These are phyloP conservation scores for Phytophthora idaei DNA, from an alignment of 352 stramenopile species.

Conservation along the genomic window DNA sequence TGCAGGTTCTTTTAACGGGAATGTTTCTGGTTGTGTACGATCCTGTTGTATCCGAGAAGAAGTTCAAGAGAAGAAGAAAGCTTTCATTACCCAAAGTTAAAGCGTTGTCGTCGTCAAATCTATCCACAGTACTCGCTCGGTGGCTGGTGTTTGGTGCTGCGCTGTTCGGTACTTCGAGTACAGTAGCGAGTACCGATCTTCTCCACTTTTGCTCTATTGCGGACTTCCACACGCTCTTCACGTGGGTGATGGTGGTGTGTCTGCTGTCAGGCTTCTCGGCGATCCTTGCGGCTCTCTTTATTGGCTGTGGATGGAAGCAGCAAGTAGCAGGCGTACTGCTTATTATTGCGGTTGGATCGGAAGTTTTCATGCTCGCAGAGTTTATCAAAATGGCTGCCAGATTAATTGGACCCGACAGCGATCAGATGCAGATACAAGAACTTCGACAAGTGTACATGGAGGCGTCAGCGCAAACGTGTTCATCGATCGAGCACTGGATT, in stretches of 20 bases:
- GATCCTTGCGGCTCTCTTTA: constrained; percentile 19
- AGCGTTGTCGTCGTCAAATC: not conserved
- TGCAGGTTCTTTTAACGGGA: constrained; percentile 28
- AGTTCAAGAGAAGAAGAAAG: constrained; percentile 16
- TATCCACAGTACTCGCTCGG: constrained; percentile 10
- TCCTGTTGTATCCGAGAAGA: constrained; percentile 5
- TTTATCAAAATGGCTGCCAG: constrained; percentile 20
- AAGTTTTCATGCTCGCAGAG: constrained; percentile 27
- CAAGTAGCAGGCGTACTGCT: constrained; percentile 23
- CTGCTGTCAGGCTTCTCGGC: constrained; percentile 35
- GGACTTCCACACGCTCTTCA: constrained; percentile 28
- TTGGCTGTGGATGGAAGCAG: constrained; percentile 26
- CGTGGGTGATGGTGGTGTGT: constrained; percentile 38
- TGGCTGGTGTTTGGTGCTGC: constrained; percentile 15
- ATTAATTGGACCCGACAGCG: constrained; percentile 9
- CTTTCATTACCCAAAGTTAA: constrained; percentile 4
- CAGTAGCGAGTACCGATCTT: constrained; percentile 28
- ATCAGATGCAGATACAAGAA: constrained; percentile 3
- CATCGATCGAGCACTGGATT: constrained; percentile 34
- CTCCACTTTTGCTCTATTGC: constrained; percentile 39
- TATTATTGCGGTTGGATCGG: constrained; percentile 19
- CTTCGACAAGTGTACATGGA: constrained; percentile 28
- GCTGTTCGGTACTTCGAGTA: constrained; percentile 23
- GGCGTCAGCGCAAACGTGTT: constrained; percentile 30
- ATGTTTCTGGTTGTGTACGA: constrained; percentile 17